Conservation (phyloP, 2,329 filamentous ascomycete genomes). For the Arthrobotrys sphaeroides region DNA sequence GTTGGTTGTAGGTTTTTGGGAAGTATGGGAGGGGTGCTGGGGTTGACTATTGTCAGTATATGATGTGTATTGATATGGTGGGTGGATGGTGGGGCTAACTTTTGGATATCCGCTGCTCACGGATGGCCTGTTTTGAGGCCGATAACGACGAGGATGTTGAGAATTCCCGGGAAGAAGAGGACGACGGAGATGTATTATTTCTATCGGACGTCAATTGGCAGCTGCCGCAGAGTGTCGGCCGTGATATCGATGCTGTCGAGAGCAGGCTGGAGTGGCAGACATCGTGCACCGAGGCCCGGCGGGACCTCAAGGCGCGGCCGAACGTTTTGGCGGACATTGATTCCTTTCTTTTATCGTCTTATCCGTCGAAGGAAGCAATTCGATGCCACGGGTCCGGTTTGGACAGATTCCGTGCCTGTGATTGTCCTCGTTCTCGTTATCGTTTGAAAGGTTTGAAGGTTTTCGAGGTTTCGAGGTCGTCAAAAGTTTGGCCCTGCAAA, state of each 20-base stretch:
- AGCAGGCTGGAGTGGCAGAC: conserved; percentile 29
- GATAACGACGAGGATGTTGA: conserved; percentile 30
- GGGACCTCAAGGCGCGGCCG: conserved; percentile 26
- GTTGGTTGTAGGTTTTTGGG: conserved; percentile 65
- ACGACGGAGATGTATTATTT: neutral
- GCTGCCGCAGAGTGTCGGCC: neutral
- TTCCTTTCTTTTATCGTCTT: neutral
- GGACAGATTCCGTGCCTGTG: too few relatives aligned
- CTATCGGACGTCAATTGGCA: conserved; percentile 4
- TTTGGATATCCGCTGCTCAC: conserved; percentile 30
- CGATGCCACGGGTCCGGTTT: neutral
- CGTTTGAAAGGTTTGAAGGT: too few relatives aligned
- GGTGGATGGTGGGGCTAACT: neutral
- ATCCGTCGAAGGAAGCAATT: neutral
- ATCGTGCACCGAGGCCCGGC: conserved; percentile 31
- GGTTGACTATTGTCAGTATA: neutral
- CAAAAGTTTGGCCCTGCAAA: neutral
- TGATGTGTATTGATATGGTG: conserved; percentile 3
- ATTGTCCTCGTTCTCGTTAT: neutral
- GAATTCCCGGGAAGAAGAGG: conserved; percentile 7
- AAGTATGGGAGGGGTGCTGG: conserved; percentile 61
- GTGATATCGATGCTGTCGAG: neutral
- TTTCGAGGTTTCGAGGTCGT: neutral
- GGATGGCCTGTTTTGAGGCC: conserved; percentile 37
- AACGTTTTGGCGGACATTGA: conserved; percentile 35